A percentile compares a stretch with the other conserved stretches of the same genome.
phyloP scores from a whole-genome alignment of 345 rosid genomes.

The Combretum micranthum region DNA sequence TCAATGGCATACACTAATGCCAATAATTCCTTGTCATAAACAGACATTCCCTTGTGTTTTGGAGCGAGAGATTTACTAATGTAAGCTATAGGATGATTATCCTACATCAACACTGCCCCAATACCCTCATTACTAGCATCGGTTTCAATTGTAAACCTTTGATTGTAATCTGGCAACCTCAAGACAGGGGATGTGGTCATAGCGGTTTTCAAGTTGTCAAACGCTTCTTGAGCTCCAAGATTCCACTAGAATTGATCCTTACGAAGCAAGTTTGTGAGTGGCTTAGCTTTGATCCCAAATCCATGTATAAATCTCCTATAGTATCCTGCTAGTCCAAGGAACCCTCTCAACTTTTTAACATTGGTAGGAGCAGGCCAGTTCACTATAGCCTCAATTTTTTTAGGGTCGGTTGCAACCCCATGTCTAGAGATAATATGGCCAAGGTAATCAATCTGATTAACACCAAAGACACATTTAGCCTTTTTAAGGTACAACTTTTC shows the following conservation, averaged over 20 bases:
- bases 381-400: not conserved
- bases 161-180: not conserved
- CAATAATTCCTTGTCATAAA: not conserved
- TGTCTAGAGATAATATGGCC: not conserved
- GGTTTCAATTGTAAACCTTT: not conserved
- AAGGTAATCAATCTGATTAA: not conserved
- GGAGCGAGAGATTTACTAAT: not conserved
- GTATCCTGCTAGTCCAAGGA: not conserved
- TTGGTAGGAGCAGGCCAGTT: not conserved
- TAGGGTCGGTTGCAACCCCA: not conserved
- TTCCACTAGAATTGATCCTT: not conserved
- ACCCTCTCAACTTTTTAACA: not conserved
- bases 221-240: not conserved
- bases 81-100: not conserved
- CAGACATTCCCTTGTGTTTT: not conserved
- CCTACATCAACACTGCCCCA: not conserved
- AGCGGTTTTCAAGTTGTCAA: not conserved
- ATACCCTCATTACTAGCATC: not conserved
- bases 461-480: not conserved
- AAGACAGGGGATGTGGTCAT: not conserved
- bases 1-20: not conserved
- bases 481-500: not conserved
- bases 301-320: not conserved
- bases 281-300: not conserved
- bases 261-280: not conserved